Conservation (phyloP, 441 rosid species). For the Corymbia citriodora region DNA sequence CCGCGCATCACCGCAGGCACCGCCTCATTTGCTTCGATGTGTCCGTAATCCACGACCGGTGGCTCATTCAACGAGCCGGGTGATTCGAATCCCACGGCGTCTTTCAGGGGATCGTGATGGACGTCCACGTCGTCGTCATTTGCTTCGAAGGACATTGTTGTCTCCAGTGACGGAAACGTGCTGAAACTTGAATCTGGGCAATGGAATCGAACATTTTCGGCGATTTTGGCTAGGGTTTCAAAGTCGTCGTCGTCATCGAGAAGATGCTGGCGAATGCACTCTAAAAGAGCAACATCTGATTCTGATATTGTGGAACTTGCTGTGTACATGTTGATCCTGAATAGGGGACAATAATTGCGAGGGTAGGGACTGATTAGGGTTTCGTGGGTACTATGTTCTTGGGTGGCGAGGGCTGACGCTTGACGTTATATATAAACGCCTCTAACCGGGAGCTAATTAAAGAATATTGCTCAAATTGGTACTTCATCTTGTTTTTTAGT, state of each 20-base stretch:
- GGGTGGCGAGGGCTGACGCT: neutral
- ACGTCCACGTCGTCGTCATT: neutral
- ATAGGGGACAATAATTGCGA: neutral
- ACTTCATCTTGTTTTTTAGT: neutral
- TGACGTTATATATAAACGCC: neutral
- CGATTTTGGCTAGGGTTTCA: neutral
- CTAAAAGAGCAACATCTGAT: neutral
- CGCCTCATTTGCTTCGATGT: neutral
- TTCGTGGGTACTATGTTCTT: neutral
- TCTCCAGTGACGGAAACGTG: neutral
- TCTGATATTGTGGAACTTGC: neutral
- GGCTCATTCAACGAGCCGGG: neutral
- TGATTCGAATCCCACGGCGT: neutral
- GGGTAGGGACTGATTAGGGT: neutral
- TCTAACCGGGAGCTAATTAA: neutral
- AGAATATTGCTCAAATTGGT: neutral
- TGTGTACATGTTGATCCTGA: neutral
- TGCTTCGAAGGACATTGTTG: neutral
- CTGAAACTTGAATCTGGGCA: neutral
- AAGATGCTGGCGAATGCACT: neutral
- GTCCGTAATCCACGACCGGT: neutral
- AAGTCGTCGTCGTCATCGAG: neutral
- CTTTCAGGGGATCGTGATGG: neutral
- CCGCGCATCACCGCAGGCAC: neutral
- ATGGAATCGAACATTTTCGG: neutral